Evolutionary conservation across 2,329 filamentous ascomycete genomes (phyloP), one percentile per base, ranked within the genome.

Genomic region (Thielaviopsis euricoi): DNA sequence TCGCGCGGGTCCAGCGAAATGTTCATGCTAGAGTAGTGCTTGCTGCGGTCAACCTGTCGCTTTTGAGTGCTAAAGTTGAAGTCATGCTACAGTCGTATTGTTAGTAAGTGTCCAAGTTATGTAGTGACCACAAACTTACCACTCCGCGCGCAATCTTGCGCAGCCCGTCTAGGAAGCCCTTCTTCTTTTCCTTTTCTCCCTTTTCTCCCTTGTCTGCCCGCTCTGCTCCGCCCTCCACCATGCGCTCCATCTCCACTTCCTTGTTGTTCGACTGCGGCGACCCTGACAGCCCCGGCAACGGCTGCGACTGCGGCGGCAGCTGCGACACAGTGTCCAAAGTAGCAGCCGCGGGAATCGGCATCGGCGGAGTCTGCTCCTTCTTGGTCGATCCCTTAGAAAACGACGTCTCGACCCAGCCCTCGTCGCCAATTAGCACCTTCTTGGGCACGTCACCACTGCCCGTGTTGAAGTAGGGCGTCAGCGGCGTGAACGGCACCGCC

Each of bases 401-500:
- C 1, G 70, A 74, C 17, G 71, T 71, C 64, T 80, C 77, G 2
- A 81, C 71, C 78, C 78, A 82, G 22, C 79, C 79, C 53, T 77
- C 73, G 2, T 75, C 67, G 2, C 79, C 78, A 59, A 81, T 74
- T 65, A 82, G 66, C 2, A 69, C 73, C 69, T 81, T 81, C 53
- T 67, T 73, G 61, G 71, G 74, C 48, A 64, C 62, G 5, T 64
- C 64, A 1, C 29, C 29, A 1, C 29, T 10, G 29, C 29, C 29
- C 29, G 73, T 70, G 29, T 69, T 67, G 56, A 76, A 72, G 54
- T 74, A 73, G 0, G 73, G 66, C 6, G 69, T 68, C 1, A 76
- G 65, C 0, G 73, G 74, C 2, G 73, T 76, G 60, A 71, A 76
- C 10, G 49, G 46, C 29, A 56, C 10, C 21, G 21, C 46, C 21